Evolutionary conservation across 2,329 filamentous ascomycete genomes (phyloP), one percentile per base, ranked within the genome.

Genomic region (Aspergillus fructus): DNA sequence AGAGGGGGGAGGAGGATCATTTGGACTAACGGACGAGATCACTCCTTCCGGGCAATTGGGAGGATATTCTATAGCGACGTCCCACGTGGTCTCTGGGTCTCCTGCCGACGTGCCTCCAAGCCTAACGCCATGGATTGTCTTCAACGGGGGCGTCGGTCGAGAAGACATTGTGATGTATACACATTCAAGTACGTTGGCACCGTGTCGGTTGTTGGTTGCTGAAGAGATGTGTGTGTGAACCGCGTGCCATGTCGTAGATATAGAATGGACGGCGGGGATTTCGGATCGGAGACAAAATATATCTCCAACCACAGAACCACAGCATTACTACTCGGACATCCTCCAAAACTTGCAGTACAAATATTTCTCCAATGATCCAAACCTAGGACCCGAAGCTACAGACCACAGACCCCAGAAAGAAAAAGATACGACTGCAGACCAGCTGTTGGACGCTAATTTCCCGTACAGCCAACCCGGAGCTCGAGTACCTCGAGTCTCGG

Each of bases 51-150:
- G 49, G 13, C 49, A 55, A 11, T 53, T 43, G 11, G 50, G 34
- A 3, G 52, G 46, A 30, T 64, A 56, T n/a, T 54, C 49, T 45
- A 71, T 43, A 12, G 59, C 59, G 48, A 78, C 64, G 59, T 77
- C 64, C 72, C 71, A 77, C 19, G 64, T 61, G 37, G 64, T 68
- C 15, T 68, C 48, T 13, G 64, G 50, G 7, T 67, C 61, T 4
- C 23, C 11, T 33, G 34, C 3, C 27, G 68, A 17, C 5, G 47
- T 46, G 12, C 17, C 19, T 21, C 51, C 62, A 11, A 78, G 59
- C 34, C 68, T 68, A 41, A 80, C 58, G 8, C 61, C 62, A 17
- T 61, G 57, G 24, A 72, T 63, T 1, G 34, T 51, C 17, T 54
- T 45, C 12, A 72, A 56, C 2, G 48, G 45, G 17, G 45, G 48